phyloP scores from a whole-genome alignment of 1,284 basidiomycete species.

The Marasmius sp. region DNA sequence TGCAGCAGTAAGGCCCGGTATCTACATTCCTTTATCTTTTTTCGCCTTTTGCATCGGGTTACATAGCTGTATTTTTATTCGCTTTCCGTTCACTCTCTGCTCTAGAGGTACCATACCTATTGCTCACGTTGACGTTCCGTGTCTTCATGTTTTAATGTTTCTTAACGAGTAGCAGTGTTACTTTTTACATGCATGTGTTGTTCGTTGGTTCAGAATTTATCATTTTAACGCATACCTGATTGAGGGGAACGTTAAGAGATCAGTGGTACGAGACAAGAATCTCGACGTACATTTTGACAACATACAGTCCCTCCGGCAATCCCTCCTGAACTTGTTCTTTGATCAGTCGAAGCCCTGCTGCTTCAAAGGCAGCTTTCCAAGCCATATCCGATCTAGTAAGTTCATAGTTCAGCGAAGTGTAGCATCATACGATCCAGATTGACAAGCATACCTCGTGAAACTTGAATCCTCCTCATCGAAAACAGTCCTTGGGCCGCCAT shows the following conservation, averaged over 20 bases:
- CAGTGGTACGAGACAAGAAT: slow-evolving; percentile 1
- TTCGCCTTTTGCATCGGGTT: too few relatives aligned
- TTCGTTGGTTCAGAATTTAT: slow-evolving; percentile 6
- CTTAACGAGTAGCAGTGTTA: background rate
- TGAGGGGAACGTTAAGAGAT: background rate
- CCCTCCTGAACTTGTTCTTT: slow-evolving; percentile 76
- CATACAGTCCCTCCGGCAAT: slow-evolving; percentile 77
- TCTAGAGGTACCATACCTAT: background rate
- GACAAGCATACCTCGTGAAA: slow-evolving; percentile 65
- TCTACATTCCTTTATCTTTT: background rate
- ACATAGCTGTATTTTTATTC: background rate
- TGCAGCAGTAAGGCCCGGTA: background rate
- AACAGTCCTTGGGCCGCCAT: slow-evolving; percentile 54
- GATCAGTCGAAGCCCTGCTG: slow-evolving; percentile 68
- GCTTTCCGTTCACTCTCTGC: background rate
- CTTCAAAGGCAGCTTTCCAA: slow-evolving; percentile 74
- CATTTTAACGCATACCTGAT: slow-evolving; percentile 62
- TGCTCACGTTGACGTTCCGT: background rate
- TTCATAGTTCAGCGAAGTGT: background rate
- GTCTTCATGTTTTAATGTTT: background rate
- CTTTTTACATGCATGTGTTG: background rate
- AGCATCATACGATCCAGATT: background rate
- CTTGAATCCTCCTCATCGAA: slow-evolving; percentile 90
- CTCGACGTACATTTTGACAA: slow-evolving; percentile 77
- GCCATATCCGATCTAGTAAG: slow-evolving; percentile 72